Evolutionary conservation across 768 basidiomycete species (phyloP), one percentile per base, ranked within the genome.

Genomic region (Nidularia pulvinata): DNA sequence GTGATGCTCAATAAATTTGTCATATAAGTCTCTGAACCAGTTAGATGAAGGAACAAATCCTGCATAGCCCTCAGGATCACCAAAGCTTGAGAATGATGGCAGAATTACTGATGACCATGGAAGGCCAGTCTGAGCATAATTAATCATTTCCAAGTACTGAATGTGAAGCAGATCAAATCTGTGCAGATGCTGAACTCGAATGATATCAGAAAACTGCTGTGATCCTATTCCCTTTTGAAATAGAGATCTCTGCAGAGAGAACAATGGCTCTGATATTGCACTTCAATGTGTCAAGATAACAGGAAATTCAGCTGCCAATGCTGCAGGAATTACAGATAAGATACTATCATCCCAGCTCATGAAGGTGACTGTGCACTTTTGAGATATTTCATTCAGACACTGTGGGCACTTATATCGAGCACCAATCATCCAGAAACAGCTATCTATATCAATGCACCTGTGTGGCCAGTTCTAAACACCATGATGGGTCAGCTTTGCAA

Each of bases 351-450:
- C 55, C 53, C 48, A 54, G 33, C 58, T 59, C 10, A 13, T 2
- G 25, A 53, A 59, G 6, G 55, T 59, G 7, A 42, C 37, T 11
- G 10, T 42, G 10, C 4, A 3, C 37, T 42, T 42, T 11, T 16
- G 11, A 11, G 37, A 42, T 11, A 25, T 25, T 25, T 42, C 37
- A 42, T 50, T 49, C 16, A 11, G 10, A 36, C 44, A 47, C 25
- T 30, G 36, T 22, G 36, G 34, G 36, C 60, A 63, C 1, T 32
- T 16, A 14, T 61, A 63, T 6, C 55, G 36, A 45, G 51, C 55
- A 2, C 53, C 55, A 34, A 63, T 57, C 14, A 59, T 50, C 50
- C 54, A 61, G 53, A 58, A 57, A 10, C 30, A 33, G 1, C 22
- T 6, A n/a, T 58, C 51, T n/a, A 61, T 10, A 33, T 54, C 56